Evolutionary conservation across 2,329 filamentous ascomycete genomes (phyloP).

Genomic region (Diaporthe amygdali): DNA sequence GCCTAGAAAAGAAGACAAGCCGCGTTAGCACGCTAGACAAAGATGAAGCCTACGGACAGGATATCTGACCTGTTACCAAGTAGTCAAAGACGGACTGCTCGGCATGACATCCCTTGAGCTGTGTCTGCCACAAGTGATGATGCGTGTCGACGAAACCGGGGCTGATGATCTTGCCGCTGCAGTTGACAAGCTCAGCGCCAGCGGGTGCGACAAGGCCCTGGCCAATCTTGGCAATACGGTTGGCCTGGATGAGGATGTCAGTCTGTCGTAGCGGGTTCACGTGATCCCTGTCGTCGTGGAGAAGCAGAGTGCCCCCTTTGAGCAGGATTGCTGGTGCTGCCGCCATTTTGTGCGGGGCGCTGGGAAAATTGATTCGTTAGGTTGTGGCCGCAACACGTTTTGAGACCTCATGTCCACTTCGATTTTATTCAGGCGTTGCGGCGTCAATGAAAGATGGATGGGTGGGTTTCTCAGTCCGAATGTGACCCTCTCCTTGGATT

Average conservation of each 20-base stretch:
- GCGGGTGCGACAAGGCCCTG: background rate
- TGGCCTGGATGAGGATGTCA: conserved; percentile 24
- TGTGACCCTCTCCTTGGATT: background rate
- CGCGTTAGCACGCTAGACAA: background rate
- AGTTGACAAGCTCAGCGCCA: background rate
- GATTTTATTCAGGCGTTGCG: background rate
- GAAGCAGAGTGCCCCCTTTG: conserved; percentile 25
- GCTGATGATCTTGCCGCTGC: background rate
- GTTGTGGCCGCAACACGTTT: background rate
- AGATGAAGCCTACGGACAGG: background rate
- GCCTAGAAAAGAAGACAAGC: background rate
- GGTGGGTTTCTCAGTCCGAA: background rate
- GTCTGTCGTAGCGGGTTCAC: conserved; percentile 22
- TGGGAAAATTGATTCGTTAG: background rate
- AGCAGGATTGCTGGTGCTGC: conserved; percentile 21
- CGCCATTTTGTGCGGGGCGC: background rate
- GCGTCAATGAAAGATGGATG: background rate
- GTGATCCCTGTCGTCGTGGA: conserved; percentile 26
- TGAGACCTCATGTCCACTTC: background rate
- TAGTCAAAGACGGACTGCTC: background rate
- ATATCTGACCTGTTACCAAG: background rate
- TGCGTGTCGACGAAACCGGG: conserved; percentile 4
- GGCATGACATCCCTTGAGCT: background rate
- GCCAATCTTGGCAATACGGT: conserved; percentile 21
- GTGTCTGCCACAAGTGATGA: conserved; percentile 5